Percentiles rank a stretch among this genome's conserved stretches.
phyloP scores from a whole-genome alignment of 192 early-diverging fungal species.

The Lobosporangium transversale region DNA sequence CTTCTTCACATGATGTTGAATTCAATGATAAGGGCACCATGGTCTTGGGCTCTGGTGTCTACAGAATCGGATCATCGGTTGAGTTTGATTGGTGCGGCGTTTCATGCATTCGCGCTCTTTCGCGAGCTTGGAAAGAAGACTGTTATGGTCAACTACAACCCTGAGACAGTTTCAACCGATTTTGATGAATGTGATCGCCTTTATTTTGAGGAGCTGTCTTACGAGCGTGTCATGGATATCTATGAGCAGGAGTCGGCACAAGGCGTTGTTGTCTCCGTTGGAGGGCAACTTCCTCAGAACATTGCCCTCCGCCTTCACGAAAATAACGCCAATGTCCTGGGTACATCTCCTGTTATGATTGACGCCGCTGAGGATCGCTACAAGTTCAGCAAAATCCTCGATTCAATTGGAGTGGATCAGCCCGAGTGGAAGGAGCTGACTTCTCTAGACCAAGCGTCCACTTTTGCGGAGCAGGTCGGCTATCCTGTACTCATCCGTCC shows the following conservation, averaged over 20 bases:
- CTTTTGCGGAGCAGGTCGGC: slow-evolving; percentile 84
- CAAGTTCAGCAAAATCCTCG: slow-evolving; percentile 93
- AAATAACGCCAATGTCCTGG: slow-evolving; percentile 84
- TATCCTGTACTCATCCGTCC: slow-evolving; percentile 97
- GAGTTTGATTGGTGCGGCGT: slow-evolving; percentile 97
- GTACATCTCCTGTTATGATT: slow-evolving; percentile 90
- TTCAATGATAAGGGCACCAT: slow-evolving; percentile 93
- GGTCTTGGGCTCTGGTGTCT: slow-evolving; percentile 97
- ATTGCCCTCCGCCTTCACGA: slow-evolving; percentile 88
- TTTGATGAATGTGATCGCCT: slow-evolving; percentile 98
- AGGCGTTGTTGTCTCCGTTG: slow-evolving; percentile 92
- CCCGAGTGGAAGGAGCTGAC: slow-evolving; percentile 95
- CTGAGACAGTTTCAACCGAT: slow-evolving; percentile 98
- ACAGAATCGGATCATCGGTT: slow-evolving; percentile 96
- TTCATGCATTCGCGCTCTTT: slow-evolving; percentile 81
- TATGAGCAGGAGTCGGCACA: slow-evolving; percentile 86
- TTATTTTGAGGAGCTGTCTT: slow-evolving; percentile 97
- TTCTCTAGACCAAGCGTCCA: slow-evolving; percentile 82
- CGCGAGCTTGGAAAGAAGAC: slow-evolving; percentile 84
- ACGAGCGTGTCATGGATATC: slow-evolving; percentile 97
- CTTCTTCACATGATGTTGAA: slow-evolving; percentile 80
- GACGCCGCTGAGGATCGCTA: slow-evolving; percentile 95
- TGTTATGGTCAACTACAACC: slow-evolving; percentile 99
- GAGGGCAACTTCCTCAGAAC: slow-evolving; percentile 97
- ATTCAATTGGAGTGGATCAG: slow-evolving; percentile 94